Base-by-base conservation (phyloP, 768 basidiomycete species). In the Ramaria sp. region DNA sequence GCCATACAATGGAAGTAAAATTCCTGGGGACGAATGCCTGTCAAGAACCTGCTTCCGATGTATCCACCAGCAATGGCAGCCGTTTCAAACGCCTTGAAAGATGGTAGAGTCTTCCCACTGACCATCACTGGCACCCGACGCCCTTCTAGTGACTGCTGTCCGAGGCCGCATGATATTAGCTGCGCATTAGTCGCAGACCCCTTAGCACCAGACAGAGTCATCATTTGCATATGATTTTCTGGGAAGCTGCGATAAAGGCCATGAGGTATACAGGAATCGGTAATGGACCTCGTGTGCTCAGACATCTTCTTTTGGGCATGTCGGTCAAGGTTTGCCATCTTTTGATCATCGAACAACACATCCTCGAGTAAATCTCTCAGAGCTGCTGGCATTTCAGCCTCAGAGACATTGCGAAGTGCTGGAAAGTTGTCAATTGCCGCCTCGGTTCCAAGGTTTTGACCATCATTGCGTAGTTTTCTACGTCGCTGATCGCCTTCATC, bases 1-100 rank as follows among this genome's bases (percentile, higher is more conserved):
- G 96, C 96, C 96, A 99, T 99, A 66, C 96, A 98, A 71, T 99
- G 96, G 77, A 99, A 99, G 73, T 96, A 99, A 71, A 97, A 99
- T 67, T 99, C 96, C 66, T 99, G 96, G 0, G 96, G 96, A 61
- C 87, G 89, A 67, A 99, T 83, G 52, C 96, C 96, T 6, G 96
- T 98, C 73, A 99, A 78, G 78, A 99, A 99, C 34, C 96, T 91
- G 67, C 95, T 96, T 13, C 90, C 93, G 44, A 99, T 89, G 67
- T 95, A 99, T 7, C 96, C 96, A 63, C 96, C 96, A 12, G 96
- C 95, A 58, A 97, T 91, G 4, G 96, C 93, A 57, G 84, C 87
- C n/a, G 96, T 97, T 69, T 98, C 96, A 69, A 97, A 98, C 0
- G 94, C 74, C 63, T 86, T 85, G 82, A 98, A 99, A 2, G 92